phyloP scores from a whole-genome alignment of 2,329 filamentous ascomycete genomes.

The Aspergillus piperis region DNA sequence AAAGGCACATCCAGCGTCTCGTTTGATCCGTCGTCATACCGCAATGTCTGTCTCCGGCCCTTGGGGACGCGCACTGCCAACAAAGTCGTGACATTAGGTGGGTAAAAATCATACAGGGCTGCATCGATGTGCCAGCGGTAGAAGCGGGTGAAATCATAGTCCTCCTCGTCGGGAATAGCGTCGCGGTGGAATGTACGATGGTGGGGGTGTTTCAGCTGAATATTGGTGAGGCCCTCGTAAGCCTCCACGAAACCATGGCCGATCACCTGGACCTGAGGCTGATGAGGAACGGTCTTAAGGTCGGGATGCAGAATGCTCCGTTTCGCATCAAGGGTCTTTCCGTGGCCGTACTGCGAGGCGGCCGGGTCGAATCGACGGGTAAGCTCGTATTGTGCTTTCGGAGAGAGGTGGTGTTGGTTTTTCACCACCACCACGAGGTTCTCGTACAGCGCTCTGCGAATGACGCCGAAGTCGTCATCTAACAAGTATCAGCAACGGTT shows the following conservation, averaged over 20 bases:
- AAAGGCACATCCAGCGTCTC: conserved; percentile 69
- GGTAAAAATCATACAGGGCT: conserved; percentile 72
- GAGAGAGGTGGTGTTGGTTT: conserved; percentile 63
- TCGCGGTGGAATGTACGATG: conserved; percentile 75
- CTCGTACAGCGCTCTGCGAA: conserved; percentile 66
- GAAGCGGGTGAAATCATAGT: conserved; percentile 60
- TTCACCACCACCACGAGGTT: conserved; percentile 73
- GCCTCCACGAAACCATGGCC: conserved; percentile 70
- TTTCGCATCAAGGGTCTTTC: conserved; percentile 70
- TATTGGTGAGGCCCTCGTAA: conserved; percentile 70
- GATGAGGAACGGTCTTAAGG: conserved; percentile 76
- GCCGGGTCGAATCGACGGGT: conserved; percentile 72
- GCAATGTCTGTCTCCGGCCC: conserved; percentile 65
- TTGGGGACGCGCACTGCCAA: conserved; percentile 72
- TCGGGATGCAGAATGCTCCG: conserved; percentile 72
- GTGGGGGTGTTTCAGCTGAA: conserved; percentile 72
- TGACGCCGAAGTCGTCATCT: conserved; percentile 65
- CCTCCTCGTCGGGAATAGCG: conserved; percentile 62
- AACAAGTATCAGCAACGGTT: conserved; percentile 25
- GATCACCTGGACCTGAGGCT: conserved; percentile 78
- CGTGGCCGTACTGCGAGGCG: conserved; percentile 69
- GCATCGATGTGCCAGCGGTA: conserved; percentile 83
- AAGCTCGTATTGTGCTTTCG: conserved; percentile 72
- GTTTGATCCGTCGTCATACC: conserved; percentile 71
- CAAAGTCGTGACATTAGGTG: conserved; percentile 70